A percentile compares a stretch with the other conserved stretches of the same genome.
Evolutionary conservation across 495 filamentous ascomycete species (phyloP).

Genomic region (Amphirosellinia nigrospora): DNA sequence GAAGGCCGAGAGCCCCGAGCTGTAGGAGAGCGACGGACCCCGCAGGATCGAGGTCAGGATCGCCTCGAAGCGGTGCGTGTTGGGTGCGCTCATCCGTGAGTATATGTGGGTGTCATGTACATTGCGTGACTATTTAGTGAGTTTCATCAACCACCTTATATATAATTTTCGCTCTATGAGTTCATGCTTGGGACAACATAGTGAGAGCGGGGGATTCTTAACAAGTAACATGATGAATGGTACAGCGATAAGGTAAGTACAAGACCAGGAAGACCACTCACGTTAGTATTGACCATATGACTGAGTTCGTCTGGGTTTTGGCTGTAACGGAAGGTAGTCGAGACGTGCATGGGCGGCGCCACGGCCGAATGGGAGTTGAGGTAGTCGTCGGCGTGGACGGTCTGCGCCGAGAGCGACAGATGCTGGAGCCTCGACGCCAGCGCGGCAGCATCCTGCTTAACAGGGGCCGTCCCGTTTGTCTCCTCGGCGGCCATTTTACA

Average conservation of each 20-base stretch:
- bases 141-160: neutral
- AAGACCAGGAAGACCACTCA: slow-evolving; percentile 32
- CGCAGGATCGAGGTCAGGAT: slow-evolving; percentile 75
- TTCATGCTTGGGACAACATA: neutral
- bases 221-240: neutral
- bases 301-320: slow-evolving; percentile 67
- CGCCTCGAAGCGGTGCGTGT: slow-evolving; percentile 80
- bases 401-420: slow-evolving; percentile 67
- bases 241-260: neutral
- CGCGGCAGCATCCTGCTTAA: slow-evolving; percentile 21
- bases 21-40: slow-evolving; percentile 74
- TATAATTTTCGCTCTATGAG: neutral
- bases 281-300: slow-evolving; percentile 53
- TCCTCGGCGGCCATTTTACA: slow-evolving; percentile 12
- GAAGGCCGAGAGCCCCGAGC: slow-evolving; percentile 85
- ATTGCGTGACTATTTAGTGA: slow-evolving; percentile 41
- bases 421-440: slow-evolving; percentile 36
- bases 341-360: slow-evolving; percentile 83
- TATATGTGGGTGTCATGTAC: slow-evolving; percentile 69
- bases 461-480: slow-evolving; percentile 5
- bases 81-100: slow-evolving; percentile 77
- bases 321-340: slow-evolving; percentile 86
- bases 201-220: neutral
- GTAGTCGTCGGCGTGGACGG: slow-evolving; percentile 86
- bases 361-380: slow-evolving; percentile 76